Base-by-base conservation (phyloP, 768 basidiomycete genomes). In the Amanita rimosa region DNA sequence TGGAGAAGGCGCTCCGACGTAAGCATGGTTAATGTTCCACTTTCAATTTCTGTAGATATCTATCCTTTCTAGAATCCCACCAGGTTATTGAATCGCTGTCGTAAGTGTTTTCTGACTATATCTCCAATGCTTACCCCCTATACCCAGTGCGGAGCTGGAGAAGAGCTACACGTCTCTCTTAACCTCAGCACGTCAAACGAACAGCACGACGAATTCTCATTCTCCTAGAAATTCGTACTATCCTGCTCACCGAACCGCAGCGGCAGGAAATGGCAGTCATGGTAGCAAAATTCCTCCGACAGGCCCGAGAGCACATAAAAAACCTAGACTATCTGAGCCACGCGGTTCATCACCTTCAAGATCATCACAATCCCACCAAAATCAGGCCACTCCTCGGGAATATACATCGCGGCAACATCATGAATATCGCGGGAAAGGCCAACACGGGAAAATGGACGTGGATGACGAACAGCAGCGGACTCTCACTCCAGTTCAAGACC, bases 1-100 rank as follows among this genome's bases (percentile, higher is more conserved):
- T 92, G 27, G 83, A 91, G 62, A 70, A 71, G 26, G 87, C 89
- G 48, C 74, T 92, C 36, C 76, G 77, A 76, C 88, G 89, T 91
- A 55, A 37, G 68, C 55, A 46, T 19, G 36, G 54, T 60, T 37
- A 10, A 47, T 48, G n/a, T 26, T 42, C 17, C 47, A 33, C n/a
- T 16, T 53, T 16, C 29, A 22, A 47, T 14, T 27, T n/a, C 46
- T 21, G 17, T 43, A 49, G 44, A 26, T 44, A 44, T 54, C 34
- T 45, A 19, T 34, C 54, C 4, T 42, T 52, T 43, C 33, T 56
- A 92, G 89, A 90, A 64, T 91, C 89, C 3, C 85, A 91, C 58
- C 70, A 78, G 55, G 79, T 77, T 34, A 83, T 91, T 46, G 60
- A 69, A 13, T 73, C 76, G 0, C 67, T 91, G 40, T 84, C 85